phyloP scores from a whole-genome alignment of 805 yeast genomes.

The Wickerhamiella cacticola region DNA sequence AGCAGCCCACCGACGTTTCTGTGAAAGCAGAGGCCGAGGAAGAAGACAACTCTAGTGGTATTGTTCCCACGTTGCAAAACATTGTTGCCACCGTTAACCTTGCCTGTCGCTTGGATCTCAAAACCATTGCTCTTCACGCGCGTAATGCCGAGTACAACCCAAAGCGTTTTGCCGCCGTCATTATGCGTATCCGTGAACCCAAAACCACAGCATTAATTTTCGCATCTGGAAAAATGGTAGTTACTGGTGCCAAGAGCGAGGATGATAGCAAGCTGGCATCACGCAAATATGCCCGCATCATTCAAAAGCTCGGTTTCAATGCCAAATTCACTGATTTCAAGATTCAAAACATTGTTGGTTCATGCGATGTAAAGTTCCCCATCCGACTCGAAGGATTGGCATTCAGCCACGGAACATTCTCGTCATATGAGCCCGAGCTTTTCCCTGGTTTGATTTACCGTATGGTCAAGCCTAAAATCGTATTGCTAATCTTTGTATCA shows the following conservation, averaged over 20 bases:
- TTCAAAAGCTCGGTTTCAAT: conserved; percentile 93
- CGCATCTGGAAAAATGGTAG: conserved; percentile 99
- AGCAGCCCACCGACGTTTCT: conserved; percentile 10
- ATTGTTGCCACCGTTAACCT: conserved; percentile 96
- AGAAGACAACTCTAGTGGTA: conserved; percentile 55
- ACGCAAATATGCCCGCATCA: conserved; percentile 93
- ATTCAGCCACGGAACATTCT: conserved; percentile 96
- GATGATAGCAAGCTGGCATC: conserved; percentile 98
- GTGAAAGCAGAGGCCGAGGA: conserved; percentile 21
- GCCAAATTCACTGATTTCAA: conserved; percentile 97
- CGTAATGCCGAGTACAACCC: conserved; percentile 99
- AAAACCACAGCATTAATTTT: conserved; percentile 95
- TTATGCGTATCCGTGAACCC: conserved; percentile 98
- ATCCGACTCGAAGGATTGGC: conserved; percentile 95
- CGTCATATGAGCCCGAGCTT: conserved; percentile 94
- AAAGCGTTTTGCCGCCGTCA: conserved; percentile 93
- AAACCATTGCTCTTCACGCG: conserved; percentile 95
- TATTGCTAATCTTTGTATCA: conserved; percentile 84
- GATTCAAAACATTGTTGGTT: conserved; percentile 95
- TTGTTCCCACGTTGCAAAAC: conserved; percentile 82
- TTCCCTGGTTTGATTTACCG: conserved; percentile 97
- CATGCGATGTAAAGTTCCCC: conserved; percentile 97
- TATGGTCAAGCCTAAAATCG: conserved; percentile 98
- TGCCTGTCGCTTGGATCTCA: conserved; percentile 90
- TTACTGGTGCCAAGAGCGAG: conserved; percentile 97